phyloP scores from a whole-genome alignment of 805 yeast genomes.

The Ogataea dorogensis region DNA sequence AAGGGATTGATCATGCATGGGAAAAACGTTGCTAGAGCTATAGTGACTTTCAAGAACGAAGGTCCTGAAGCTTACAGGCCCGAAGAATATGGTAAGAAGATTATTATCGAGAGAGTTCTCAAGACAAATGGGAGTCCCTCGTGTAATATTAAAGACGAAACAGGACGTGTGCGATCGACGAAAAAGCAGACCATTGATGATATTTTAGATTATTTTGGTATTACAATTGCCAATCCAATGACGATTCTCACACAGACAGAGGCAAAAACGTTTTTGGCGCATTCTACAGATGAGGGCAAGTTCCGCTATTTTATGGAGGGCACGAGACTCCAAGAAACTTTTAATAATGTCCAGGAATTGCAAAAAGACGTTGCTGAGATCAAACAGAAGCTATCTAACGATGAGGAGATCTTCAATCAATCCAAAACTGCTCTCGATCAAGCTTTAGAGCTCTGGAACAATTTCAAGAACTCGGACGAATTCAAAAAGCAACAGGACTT shows the following conservation, averaged over 20 bases:
- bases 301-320: conserved; percentile 80
- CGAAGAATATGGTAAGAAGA: conserved; percentile 63
- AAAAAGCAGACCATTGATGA: conserved; percentile 66
- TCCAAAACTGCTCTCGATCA: conserved; percentile 42
- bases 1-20: conserved; percentile 78
- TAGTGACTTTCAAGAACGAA: conserved; percentile 60
- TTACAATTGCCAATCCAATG: conserved; percentile 86
- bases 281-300: conserved; percentile 68
- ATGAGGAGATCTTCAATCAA: conserved; percentile 27
- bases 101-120: conserved; percentile 68
- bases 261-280: conserved; percentile 85
- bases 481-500: conserved; percentile 38
- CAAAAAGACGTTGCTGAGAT: conserved; percentile 40
- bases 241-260: conserved; percentile 91
- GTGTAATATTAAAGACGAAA: conserved; percentile 54
- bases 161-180: conserved; percentile 52
- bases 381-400: conserved; percentile 39
- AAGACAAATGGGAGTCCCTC: conserved; percentile 49
- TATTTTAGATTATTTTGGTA: conserved; percentile 67
- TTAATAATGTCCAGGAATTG: conserved; percentile 48
- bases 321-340: conserved; percentile 66
- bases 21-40: conserved; percentile 60
- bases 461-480: conserved; percentile 41
- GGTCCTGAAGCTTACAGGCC: conserved; percentile 66
- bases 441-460: conserved; percentile 40